Evolutionary conservation across 257 asterid species (phyloP), one percentile per base, ranked within the genome.

Genomic region (Jaltomata sinuosa): DNA sequence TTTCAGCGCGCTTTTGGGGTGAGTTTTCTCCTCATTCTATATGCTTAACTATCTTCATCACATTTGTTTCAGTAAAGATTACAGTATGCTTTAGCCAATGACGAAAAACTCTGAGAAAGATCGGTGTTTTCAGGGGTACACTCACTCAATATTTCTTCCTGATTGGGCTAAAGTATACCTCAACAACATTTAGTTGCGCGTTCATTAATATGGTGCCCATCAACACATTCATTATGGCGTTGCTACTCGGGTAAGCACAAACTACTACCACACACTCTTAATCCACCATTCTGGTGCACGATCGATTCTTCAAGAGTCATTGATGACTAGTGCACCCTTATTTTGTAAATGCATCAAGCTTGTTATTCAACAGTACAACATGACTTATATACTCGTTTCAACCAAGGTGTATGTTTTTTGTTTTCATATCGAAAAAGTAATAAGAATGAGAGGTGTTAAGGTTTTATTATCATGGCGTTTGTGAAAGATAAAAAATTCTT

Each of bases 201-300:
- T 95, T 95, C 93, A 81, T 90, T 72, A 95, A 94, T 84, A 57
- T 90, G 83, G 97, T 90, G 22, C 99, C 99, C 0, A 93, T 94
- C 2, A 67, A 91, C 54, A 93, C 99, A 18, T 93, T 95, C 34
- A 27, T 91, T 83, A 21, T 94, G 80, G 94, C 99, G 47, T 79
- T 92, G 87, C 89, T 87, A 25, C 86, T 95, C 11, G 36, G 97
- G 99, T 94, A 84, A 69, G 89, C 81, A 31, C 18, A 31, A 31
- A 1, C 32, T 0, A n/a, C n/a, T n/a, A n/a, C n/a, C n/a, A n/a
- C n/a, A n/a, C n/a, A 34, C 2, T 1, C 10, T 16, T 18, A 6
- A 52, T 52, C 57, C 57, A 16, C n/a, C n/a, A 52, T 9, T 52
- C 11, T 21, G 11, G 3, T 57, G 16, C 55, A 14, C 27, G 3